phyloP scores from a whole-genome alignment of 78 protist genomes.

The Neovahlkampfia damariscottae region DNA sequence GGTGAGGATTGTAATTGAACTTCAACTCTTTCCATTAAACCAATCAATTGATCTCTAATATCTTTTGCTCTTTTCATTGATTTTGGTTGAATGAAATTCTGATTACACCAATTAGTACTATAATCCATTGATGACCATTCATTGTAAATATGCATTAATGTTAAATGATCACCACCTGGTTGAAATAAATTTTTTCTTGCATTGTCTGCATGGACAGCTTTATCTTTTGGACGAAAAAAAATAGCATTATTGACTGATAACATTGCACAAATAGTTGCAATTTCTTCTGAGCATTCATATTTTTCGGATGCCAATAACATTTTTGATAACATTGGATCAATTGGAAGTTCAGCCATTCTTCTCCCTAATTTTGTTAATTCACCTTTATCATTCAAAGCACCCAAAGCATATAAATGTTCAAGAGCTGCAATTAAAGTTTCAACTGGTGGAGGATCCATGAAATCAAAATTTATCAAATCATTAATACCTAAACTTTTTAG shows the following conservation, averaged over 20 bases:
- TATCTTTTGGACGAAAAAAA: constrained; percentile 83
- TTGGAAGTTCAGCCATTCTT: constrained; percentile 97
- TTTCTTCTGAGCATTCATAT: constrained; percentile 43
- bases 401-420: constrained; percentile 66
- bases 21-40: constrained; percentile 71
- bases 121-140: constrained; percentile 76
- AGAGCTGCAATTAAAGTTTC: constrained; percentile 93
- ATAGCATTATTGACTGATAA: constrained; percentile 63
- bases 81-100: constrained; percentile 83
- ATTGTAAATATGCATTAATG: constrained; percentile 66
- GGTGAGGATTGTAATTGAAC: constrained; percentile 17
- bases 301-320: constrained; percentile 63
- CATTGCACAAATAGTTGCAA: constrained; percentile 77
- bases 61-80: constrained; percentile 85
- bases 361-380: constrained; percentile 90
- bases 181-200: constrained; percentile 42
- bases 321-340: constrained; percentile 84
- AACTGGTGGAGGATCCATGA: constrained; percentile 98
- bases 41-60: constrained; percentile 78
- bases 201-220: constrained; percentile 55
- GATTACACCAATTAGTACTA: constrained; percentile 83
- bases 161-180: constrained; percentile 84
- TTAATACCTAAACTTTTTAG: constrained; percentile 89
- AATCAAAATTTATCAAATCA: constrained; percentile 91
- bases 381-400: constrained; percentile 89